Conservation (phyloP, 805 yeast species). For the Priceomyces haplophilus region DNA sequence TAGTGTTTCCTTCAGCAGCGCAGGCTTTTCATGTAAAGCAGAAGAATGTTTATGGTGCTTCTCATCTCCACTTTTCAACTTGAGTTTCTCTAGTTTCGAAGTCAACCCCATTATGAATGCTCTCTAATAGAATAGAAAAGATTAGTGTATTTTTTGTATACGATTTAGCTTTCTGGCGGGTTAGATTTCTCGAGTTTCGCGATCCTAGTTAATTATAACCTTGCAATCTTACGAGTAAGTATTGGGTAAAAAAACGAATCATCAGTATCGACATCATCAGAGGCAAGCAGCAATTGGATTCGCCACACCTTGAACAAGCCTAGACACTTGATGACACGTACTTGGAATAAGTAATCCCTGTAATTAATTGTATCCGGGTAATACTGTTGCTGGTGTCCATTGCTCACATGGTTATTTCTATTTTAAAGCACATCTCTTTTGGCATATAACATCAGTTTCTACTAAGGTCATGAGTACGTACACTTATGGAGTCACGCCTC, state of each 20-base stretch:
- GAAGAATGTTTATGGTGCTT: not conserved
- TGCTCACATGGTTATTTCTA: too few relatives aligned
- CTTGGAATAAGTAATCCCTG: too few relatives aligned
- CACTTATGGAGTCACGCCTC: slow-evolving; percentile 69
- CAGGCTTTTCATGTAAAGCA: not conserved
- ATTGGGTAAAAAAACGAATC: too few relatives aligned
- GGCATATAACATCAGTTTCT: not conserved
- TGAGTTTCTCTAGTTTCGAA: slow-evolving; percentile 26
- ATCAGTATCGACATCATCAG: too few relatives aligned
- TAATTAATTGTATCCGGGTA: too few relatives aligned
- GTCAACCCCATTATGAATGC: slow-evolving; percentile 23
- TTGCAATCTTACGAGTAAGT: too few relatives aligned
- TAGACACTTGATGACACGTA: too few relatives aligned
- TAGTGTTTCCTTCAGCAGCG: not conserved
- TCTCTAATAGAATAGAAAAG: not conserved
- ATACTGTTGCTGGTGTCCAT: too few relatives aligned
- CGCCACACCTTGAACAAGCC: too few relatives aligned
- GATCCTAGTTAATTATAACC: not conserved
- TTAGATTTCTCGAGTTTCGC: not conserved
- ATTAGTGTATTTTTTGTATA: not conserved
- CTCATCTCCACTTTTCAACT: slow-evolving; percentile 15
- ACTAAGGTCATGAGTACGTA: slow-evolving; percentile 15
- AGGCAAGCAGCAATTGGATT: too few relatives aligned
- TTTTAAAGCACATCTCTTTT: not conserved
- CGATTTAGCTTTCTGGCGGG: not conserved